Evolutionary conservation across 2,329 filamentous ascomycete species (phyloP).

Genomic region (Byssochlamys sp.): DNA sequence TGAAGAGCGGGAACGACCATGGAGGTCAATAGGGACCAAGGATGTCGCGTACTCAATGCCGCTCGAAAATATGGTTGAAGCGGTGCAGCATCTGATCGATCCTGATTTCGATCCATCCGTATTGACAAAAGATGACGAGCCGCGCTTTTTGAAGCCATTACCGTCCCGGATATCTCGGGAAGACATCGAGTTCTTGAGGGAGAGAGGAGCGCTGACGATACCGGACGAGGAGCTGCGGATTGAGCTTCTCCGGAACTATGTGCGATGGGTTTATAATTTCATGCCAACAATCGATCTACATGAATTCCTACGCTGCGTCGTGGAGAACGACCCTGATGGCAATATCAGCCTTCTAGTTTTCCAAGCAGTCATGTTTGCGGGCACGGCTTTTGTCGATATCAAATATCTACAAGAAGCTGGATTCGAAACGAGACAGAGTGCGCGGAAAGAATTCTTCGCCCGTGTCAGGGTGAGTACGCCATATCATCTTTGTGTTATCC

Average conservation of each 20-base stretch:
- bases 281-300: conserved; percentile 70
- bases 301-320: conserved; percentile 46
- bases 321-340: conserved; percentile 55
- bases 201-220: conserved; percentile 69
- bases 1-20: conserved; percentile 3
- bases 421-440: conserved; percentile 63
- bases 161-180: conserved; percentile 64
- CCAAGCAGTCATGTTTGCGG: conserved; percentile 87
- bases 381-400: conserved; percentile 72
- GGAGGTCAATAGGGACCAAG: conserved; percentile 20
- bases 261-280: conserved; percentile 79
- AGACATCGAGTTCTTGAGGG: conserved; percentile 67
- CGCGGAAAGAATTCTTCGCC: conserved; percentile 72
- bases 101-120: conserved; percentile 30
- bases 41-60: conserved; percentile 22
- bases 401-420: conserved; percentile 62
- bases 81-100: conserved; percentile 29
- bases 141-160: conserved; percentile 64
- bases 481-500: neutral
- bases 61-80: conserved; percentile 29
- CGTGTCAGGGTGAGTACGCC: conserved; percentile 60
- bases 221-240: conserved; percentile 60
- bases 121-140: conserved; percentile 24
- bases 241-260: conserved; percentile 66
- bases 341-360: conserved; percentile 74